Evolutionary conservation across 305 asterid genomes (phyloP).

Genomic region (Rubia peregrina): DNA sequence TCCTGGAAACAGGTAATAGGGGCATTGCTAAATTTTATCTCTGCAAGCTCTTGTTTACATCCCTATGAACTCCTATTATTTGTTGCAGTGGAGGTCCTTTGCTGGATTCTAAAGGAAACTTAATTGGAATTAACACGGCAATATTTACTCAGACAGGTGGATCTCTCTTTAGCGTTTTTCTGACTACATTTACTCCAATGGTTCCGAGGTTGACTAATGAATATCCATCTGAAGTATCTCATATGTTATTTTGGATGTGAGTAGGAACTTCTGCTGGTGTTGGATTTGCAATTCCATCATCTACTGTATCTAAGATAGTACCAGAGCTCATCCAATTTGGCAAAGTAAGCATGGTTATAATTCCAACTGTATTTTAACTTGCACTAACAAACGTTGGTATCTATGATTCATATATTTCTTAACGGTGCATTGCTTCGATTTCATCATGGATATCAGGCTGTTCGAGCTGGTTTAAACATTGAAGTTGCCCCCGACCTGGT

Average conservation of each 20-base stretch:
- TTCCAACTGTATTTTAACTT: neutral
- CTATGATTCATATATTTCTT: neutral
- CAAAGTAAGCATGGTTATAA: slow-evolving; percentile 38
- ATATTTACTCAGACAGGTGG: slow-evolving; percentile 94
- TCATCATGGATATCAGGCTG: slow-evolving; percentile 36
- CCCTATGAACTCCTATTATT: slow-evolving; percentile 11
- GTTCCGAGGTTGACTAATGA: neutral
- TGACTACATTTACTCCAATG: neutral
- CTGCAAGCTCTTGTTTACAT: neutral
- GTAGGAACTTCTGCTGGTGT: slow-evolving; percentile 97
- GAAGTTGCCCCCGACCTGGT: slow-evolving; percentile 73
- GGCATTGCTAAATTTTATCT: neutral
- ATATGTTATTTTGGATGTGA: slow-evolving; percentile 10
- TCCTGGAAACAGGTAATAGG: slow-evolving; percentile 91
- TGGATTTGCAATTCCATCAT: slow-evolving; percentile 94
- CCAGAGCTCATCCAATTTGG: slow-evolving; percentile 92
- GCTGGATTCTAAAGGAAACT: slow-evolving; percentile 80
- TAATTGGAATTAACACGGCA: slow-evolving; percentile 94
- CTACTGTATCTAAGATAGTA: slow-evolving; percentile 79
- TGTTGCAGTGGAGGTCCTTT: slow-evolving; percentile 88
- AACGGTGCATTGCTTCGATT: neutral
- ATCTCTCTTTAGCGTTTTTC: slow-evolving; percentile 11
- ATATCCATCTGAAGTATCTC: neutral
- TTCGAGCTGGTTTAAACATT: slow-evolving; percentile 71
- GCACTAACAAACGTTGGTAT: too few relatives aligned